phyloP scores from a whole-genome alignment of 1,284 basidiomycete species.

The Austroboletus novae-zelandiae region DNA sequence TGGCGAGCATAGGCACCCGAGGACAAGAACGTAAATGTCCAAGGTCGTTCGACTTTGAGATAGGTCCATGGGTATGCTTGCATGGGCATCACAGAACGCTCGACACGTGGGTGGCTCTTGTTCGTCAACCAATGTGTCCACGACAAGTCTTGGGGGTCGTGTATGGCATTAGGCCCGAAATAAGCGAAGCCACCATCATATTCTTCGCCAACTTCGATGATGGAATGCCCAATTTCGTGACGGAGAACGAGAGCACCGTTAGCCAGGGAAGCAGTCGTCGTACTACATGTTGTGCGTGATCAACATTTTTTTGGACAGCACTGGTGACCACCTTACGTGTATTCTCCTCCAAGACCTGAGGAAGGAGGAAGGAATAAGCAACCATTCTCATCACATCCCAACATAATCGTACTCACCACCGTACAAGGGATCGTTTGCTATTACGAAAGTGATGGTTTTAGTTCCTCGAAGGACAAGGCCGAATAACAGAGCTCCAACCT shows the following conservation, averaged over 20 bases:
- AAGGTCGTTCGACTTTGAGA: slow-evolving; percentile 59
- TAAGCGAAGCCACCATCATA: slow-evolving; percentile 82
- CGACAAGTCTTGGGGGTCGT: slow-evolving; percentile 46
- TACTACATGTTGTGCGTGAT: slow-evolving; percentile 38
- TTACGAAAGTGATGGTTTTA: slow-evolving; percentile 4
- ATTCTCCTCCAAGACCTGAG: slow-evolving; percentile 74
- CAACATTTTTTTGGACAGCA: background rate
- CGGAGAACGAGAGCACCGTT: slow-evolving; percentile 79
- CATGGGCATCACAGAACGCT: slow-evolving; percentile 74
- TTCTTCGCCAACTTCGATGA: slow-evolving; percentile 80
- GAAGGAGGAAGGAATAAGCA: background rate
- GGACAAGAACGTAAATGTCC: slow-evolving; percentile 60
- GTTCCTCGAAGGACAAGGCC: slow-evolving; percentile 15
- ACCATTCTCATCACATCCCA: background rate
- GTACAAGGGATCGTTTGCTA: slow-evolving; percentile 79
- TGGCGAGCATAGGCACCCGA: slow-evolving; percentile 64
- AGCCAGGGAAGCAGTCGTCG: slow-evolving; percentile 74
- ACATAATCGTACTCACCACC: slow-evolving; percentile 53
- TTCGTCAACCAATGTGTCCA: slow-evolving; percentile 74
- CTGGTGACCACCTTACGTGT: slow-evolving; percentile 56
- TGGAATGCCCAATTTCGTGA: slow-evolving; percentile 83
- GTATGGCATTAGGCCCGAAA: slow-evolving; percentile 69
- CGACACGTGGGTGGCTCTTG: slow-evolving; percentile 43
- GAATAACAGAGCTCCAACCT: slow-evolving; percentile 39
- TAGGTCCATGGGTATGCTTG: slow-evolving; percentile 76